Evolutionary conservation across 805 yeast genomes (phyloP).

Genomic region (Wickerhamiella kurtzmanii): DNA sequence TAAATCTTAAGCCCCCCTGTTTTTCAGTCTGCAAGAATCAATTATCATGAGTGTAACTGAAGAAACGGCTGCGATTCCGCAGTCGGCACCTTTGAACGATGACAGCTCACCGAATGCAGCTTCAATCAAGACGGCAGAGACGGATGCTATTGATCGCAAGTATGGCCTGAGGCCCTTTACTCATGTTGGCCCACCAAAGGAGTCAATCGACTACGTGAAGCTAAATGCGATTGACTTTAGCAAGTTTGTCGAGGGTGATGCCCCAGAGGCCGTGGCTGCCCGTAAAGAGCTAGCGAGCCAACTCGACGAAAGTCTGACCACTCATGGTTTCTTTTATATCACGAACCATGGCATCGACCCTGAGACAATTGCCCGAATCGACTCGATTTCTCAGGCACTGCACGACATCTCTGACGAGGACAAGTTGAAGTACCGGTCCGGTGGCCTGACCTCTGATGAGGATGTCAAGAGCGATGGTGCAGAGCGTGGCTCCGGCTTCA

Average conservation of each 20-base stretch:
- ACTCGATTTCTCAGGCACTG: slow-evolving; percentile 31
- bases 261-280: slow-evolving; percentile 22
- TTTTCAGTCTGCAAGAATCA: neutral
- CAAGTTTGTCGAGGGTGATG: slow-evolving; percentile 26
- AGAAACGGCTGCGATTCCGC: neutral
- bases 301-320: slow-evolving; percentile 30
- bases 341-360: slow-evolving; percentile 31
- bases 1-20: neutral
- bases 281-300: slow-evolving; percentile 28
- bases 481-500: slow-evolving; percentile 36
- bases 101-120: slow-evolving; percentile 1
- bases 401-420: slow-evolving; percentile 31
- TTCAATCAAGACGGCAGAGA: slow-evolving; percentile 1
- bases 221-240: slow-evolving; percentile 27
- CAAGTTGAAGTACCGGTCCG: slow-evolving; percentile 30
- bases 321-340: slow-evolving; percentile 34
- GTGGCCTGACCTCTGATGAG: slow-evolving; percentile 27
- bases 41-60: neutral
- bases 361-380: slow-evolving; percentile 26
- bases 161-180: slow-evolving; percentile 7
- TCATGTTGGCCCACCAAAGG: slow-evolving; percentile 10
- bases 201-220: slow-evolving; percentile 9
- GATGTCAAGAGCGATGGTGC: slow-evolving; percentile 28
- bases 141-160: slow-evolving; percentile 3
- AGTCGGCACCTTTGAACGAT: slow-evolving; percentile 7